Evolutionary conservation across 2,329 filamentous ascomycete genomes (phyloP).

Genomic region (Cucurbitaria berberidis): DNA sequence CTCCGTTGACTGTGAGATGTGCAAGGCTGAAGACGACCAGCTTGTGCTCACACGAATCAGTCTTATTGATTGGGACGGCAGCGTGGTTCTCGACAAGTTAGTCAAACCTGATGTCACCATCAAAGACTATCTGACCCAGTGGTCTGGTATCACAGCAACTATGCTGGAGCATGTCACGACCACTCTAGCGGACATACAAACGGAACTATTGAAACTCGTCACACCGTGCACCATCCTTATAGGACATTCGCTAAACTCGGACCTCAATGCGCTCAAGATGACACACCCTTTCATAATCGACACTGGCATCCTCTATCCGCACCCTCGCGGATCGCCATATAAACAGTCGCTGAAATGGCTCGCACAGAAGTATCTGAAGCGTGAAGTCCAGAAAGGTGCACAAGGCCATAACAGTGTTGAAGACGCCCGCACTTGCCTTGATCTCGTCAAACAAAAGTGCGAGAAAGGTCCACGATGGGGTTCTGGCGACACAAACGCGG

Average conservation of each 20-base stretch:
- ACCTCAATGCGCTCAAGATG: conserved; percentile 81
- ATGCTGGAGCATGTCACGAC: conserved; percentile 86
- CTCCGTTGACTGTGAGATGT: conserved; percentile 97
- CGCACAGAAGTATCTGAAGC: conserved; percentile 80
- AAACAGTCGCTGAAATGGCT: conserved; percentile 93
- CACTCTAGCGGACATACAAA: conserved; percentile 81
- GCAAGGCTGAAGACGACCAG: conserved; percentile 78
- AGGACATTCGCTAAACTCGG: conserved; percentile 82
- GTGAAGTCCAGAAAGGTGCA: conserved; percentile 84
- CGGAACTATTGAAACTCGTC: conserved; percentile 73
- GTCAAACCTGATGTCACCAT: conserved; percentile 91
- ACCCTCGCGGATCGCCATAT: conserved; percentile 84
- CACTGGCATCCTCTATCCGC: conserved; percentile 87
- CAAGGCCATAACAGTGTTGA: conserved; percentile 90
- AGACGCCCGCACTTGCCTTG: conserved; percentile 87
- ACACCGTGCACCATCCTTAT: conserved; percentile 75
- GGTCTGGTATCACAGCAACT: conserved; percentile 88
- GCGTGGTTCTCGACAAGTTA: conserved; percentile 82
- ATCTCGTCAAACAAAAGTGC: conserved; percentile 94
- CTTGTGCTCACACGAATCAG: conserved; percentile 90
- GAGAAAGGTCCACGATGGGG: conserved; percentile 91
- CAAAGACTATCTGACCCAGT: conserved; percentile 85
- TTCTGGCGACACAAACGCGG: conserved; percentile 75
- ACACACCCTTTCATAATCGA: conserved; percentile 94
- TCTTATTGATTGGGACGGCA: conserved; percentile 83